Conservation (phyloP, 2,329 filamentous ascomycete species). For the Colletotrichum viniferum region DNA sequence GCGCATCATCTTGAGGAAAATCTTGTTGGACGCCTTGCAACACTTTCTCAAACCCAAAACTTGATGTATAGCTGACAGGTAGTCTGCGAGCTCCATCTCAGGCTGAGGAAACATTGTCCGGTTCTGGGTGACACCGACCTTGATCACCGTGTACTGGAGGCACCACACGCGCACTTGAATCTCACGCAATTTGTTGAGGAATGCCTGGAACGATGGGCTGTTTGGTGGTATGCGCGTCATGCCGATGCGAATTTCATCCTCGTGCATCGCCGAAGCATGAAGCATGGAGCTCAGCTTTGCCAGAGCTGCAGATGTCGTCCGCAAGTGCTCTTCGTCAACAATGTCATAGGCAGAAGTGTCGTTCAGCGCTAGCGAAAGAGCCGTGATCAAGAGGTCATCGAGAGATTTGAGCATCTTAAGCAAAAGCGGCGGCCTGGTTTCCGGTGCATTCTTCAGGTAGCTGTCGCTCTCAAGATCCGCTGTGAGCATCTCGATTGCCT, state of each 20-base stretch:
- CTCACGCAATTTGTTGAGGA: conserved; percentile 78
- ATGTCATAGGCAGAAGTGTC: conserved; percentile 79
- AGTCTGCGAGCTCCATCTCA: conserved; percentile 77
- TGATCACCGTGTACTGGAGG: conserved; percentile 80
- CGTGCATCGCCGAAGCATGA: conserved; percentile 79
- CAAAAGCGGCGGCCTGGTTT: conserved; percentile 72
- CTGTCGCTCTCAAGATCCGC: conserved; percentile 66
- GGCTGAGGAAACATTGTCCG: conserved; percentile 66
- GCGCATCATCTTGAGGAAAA: conserved; percentile 88
- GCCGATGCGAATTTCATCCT: conserved; percentile 85
- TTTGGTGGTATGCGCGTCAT: conserved; percentile 65
- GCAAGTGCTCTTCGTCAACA: conserved; percentile 79
- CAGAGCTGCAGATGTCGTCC: conserved; percentile 73
- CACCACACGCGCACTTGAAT: conserved; percentile 90
- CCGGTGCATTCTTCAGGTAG: conserved; percentile 60
- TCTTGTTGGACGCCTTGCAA: conserved; percentile 84
- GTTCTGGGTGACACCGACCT: conserved; percentile 74
- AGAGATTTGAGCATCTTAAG: conserved; percentile 80
- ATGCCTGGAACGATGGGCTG: conserved; percentile 58
- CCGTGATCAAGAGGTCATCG: conserved; percentile 75
- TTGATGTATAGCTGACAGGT: conserved; percentile 81
- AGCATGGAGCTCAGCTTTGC: conserved; percentile 75
- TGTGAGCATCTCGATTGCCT: conserved; percentile 84
- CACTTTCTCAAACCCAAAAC: conserved; percentile 82
- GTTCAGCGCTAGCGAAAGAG: conserved; percentile 72